Percentiles rank a stretch among this genome's conserved stretches.
Evolutionary conservation across 1,139 yeast species (phyloP).

Genomic region (Yamadazyma mexicana): DNA sequence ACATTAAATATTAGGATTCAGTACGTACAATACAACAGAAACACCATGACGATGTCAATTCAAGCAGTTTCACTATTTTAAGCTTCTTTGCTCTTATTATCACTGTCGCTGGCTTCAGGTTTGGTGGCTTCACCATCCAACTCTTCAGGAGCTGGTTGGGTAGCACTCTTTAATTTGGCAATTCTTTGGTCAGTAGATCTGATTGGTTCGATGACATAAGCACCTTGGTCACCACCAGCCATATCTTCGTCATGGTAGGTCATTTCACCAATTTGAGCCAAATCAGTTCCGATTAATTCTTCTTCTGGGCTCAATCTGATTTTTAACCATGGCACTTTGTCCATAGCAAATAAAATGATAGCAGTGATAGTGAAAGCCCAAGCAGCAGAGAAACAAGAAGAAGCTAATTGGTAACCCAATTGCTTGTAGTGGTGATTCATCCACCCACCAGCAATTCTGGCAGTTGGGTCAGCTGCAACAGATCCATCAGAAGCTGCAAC

Average conservation of each 20-base stretch:
- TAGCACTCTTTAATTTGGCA: constrained; percentile 29
- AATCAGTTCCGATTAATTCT: constrained; percentile 86
- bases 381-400: constrained; percentile 66
- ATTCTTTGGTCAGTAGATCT: constrained; percentile 55
- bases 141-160: constrained; percentile 16
- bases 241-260: constrained; percentile 56
- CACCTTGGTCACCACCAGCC: constrained; percentile 24
- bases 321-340: constrained; percentile 79
- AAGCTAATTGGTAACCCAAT: constrained; percentile 93
- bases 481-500: constrained; percentile 76
- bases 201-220: constrained; percentile 74
- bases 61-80: too few relatives aligned
- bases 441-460: constrained; percentile 86
- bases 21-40: background rate
- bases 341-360: constrained; percentile 68
- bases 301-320: constrained; percentile 87
- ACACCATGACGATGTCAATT: background rate
- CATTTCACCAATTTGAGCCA: constrained; percentile 84
- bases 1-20: background rate
- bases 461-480: constrained; percentile 45
- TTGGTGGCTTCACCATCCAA: constrained; percentile 21
- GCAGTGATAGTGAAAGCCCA: constrained; percentile 84
- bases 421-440: constrained; percentile 85
- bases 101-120: constrained; percentile 17
- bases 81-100: constrained; percentile 16